phyloP scores from a whole-genome alignment of 2,329 filamentous ascomycete species.

The Aureobasidium sp. region DNA sequence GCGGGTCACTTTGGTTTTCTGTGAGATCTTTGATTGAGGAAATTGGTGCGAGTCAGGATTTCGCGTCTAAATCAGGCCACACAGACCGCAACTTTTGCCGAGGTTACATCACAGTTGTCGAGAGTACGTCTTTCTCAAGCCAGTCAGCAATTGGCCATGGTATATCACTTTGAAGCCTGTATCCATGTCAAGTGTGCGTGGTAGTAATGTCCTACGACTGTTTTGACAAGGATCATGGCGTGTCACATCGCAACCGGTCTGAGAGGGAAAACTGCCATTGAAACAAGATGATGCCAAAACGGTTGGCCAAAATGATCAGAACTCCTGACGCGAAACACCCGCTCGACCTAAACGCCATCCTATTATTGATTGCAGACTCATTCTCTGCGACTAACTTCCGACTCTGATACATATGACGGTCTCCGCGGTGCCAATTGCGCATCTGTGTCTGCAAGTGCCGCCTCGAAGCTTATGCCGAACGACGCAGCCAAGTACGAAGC shows the following conservation, averaged over 20 bases:
- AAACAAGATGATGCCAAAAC: background rate
- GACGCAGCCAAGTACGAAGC: conserved; percentile 5
- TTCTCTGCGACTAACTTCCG: conserved; percentile 7
- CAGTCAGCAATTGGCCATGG: background rate
- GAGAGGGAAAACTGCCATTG: background rate
- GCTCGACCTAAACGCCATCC: background rate
- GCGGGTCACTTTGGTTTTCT: background rate
- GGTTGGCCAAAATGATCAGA: background rate
- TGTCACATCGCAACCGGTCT: background rate
- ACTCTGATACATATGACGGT: conserved; percentile 2
- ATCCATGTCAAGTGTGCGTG: background rate
- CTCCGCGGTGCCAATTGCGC: conserved; percentile 3
- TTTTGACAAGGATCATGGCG: background rate
- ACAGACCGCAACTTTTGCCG: conserved; percentile 9
- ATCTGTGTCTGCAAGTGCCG: conserved; percentile 10
- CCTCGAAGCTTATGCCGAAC: conserved; percentile 11
- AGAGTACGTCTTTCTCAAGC: background rate
- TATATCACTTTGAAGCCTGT: background rate
- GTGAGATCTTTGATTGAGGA: conserved; percentile 12
- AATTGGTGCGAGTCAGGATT: conserved; percentile 13
- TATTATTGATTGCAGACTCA: background rate
- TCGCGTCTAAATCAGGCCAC: conserved; percentile 7
- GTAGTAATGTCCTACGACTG: background rate
- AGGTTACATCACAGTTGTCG: background rate
- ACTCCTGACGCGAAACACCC: background rate